phyloP scores from a whole-genome alignment of 805 yeast species.

The Saturnispora saitoi region DNA sequence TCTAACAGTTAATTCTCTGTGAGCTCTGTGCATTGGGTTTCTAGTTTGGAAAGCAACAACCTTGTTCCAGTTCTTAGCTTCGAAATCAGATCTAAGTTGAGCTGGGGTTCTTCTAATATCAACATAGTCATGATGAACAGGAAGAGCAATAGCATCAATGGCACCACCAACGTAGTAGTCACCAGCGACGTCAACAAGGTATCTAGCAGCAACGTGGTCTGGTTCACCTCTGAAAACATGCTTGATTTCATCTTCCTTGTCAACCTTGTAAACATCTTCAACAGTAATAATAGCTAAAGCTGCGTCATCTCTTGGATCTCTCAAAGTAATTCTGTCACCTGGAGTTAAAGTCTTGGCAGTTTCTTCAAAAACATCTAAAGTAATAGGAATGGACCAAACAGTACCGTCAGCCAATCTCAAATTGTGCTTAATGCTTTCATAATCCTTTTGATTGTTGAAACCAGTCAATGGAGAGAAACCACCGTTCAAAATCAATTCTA shows the following conservation, averaged over 20 bases:
- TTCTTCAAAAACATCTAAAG: conserved; percentile 59
- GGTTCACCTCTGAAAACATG: conserved; percentile 93
- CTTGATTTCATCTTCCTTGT: conserved; percentile 71
- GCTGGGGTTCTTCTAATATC: conserved; percentile 85
- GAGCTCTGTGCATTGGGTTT: conserved; percentile 99
- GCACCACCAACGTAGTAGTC: conserved; percentile 85
- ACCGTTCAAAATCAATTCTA: conserved; percentile 86
- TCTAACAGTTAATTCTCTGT: conserved; percentile 88
- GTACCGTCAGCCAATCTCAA: conserved; percentile 68
- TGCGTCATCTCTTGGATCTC: conserved; percentile 73
- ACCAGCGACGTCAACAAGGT: conserved; percentile 64
- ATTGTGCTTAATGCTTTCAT: conserved; percentile 55
- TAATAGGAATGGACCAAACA: conserved; percentile 90
- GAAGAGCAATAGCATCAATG: conserved; percentile 72
- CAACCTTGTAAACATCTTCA: conserved; percentile 70
- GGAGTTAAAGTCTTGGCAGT: conserved; percentile 38
- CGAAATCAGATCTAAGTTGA: conserved; percentile 79
- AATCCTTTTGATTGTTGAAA: conserved; percentile 58
- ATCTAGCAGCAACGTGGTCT: conserved; percentile 87
- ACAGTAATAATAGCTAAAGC: conserved; percentile 77
- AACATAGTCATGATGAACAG: conserved; percentile 84
- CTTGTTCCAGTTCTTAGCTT: conserved; percentile 71
- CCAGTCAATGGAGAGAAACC: conserved; percentile 84
- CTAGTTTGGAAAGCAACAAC: conserved; percentile 97
- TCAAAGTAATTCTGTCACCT: conserved; percentile 61